Evolutionary conservation across 805 yeast genomes (phyloP).

Genomic region (Candida montana): DNA sequence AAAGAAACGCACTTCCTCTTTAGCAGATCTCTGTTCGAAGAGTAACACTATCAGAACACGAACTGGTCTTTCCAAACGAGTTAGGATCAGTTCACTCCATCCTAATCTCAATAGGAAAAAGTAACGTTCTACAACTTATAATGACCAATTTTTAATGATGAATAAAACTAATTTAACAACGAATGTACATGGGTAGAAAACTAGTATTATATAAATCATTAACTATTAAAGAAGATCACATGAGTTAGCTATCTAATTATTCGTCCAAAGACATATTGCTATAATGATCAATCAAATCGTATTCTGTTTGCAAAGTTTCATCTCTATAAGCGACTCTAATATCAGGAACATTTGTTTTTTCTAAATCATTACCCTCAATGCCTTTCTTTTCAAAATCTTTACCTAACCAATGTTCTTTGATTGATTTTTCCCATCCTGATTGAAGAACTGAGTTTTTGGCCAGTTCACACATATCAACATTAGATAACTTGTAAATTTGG

Average conservation of each 20-base stretch:
- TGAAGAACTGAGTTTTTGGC: constrained; percentile 90
- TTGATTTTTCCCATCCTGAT: constrained; percentile 85
- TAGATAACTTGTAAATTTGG: constrained; percentile 21
- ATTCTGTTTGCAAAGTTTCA: constrained; percentile 71
- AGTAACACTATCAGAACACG: constrained; percentile 13
- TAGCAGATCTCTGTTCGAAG: constrained; percentile 7
- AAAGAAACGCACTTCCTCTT: neutral
- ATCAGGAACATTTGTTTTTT: constrained; percentile 92
- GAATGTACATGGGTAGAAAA: too few species aligned
- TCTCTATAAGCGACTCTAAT: constrained; percentile 78
- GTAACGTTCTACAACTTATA: neutral
- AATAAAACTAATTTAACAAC: too few species aligned
- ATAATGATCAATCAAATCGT: constrained; percentile 61
- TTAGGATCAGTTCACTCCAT: constrained; percentile 18
- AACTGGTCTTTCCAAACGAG: constrained; percentile 23
- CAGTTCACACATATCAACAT: constrained; percentile 54
- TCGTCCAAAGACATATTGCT: constrained; percentile 21
- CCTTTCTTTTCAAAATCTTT: constrained; percentile 53
- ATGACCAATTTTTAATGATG: too few species aligned
- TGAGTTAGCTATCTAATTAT: too few species aligned
- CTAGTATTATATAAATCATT: too few species aligned
- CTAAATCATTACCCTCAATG: constrained; percentile 80
- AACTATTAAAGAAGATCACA: neutral
- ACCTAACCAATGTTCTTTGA: constrained; percentile 94
- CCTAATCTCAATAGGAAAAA: constrained; percentile 1